Conservation (phyloP, 2,329 filamentous ascomycete species). For the Fusarium tjaetaba region DNA sequence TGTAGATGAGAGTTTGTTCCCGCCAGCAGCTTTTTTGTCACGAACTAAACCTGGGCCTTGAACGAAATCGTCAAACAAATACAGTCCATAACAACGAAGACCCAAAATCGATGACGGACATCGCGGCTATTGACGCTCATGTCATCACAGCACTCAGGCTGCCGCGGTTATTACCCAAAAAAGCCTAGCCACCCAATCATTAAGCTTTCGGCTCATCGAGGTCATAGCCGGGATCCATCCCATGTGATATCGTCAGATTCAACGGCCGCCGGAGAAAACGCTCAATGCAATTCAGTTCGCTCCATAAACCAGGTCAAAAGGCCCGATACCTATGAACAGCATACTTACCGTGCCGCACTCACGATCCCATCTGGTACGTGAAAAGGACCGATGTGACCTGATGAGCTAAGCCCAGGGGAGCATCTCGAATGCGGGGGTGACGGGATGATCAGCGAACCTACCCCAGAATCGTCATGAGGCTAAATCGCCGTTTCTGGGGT, state of each 20-base stretch:
- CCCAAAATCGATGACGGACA: neutral
- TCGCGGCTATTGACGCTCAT: neutral
- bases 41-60: accelerated
- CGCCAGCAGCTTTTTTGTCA: too few species aligned
- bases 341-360: neutral
- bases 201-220: neutral
- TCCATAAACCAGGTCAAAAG: neutral
- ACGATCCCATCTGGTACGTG: neutral
- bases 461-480: constrained; percentile 17
- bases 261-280: neutral
- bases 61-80: accelerated
- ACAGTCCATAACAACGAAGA: accelerated
- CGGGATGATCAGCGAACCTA: constrained; percentile 6
- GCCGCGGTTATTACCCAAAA: neutral
- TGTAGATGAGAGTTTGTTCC: accelerated
- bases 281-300: neutral
- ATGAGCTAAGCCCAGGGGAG: constrained; percentile 18
- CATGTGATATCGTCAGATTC: neutral
- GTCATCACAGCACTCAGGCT: neutral
- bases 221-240: neutral
- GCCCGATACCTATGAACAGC: constrained; percentile 4
- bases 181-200: neutral
- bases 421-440: constrained; percentile 15
- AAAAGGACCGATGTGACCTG: constrained; percentile 28
- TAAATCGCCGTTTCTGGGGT: constrained; percentile 5